These are phyloP conservation scores for Zygoascus biomembranicola DNA, from an alignment of 805 yeast genomes.

Conservation along the genomic window DNA sequence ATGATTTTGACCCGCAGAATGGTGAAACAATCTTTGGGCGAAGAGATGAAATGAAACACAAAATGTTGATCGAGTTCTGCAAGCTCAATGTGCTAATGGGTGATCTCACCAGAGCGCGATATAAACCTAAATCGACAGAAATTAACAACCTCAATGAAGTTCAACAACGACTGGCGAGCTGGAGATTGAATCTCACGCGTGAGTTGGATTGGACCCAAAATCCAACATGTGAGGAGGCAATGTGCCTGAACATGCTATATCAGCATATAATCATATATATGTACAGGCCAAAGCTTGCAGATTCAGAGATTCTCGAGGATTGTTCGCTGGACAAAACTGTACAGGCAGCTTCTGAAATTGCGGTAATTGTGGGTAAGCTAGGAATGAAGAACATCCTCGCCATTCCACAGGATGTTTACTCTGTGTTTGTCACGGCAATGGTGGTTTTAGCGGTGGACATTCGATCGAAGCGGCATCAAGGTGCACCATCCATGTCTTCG, in stretches of 20 bases:
- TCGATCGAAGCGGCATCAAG: not conserved
- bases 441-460: conserved; percentile 4
- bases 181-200: conserved; percentile 6
- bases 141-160: not conserved
- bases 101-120: conserved; percentile 4
- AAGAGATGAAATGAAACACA: not conserved
- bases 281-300: conserved; percentile 6
- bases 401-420: conserved; percentile 8
- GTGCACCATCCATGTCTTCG: not conserved
- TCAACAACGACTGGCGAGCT: not conserved
- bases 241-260: conserved; percentile 6
- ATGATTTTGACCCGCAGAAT: conserved; percentile 3
- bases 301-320: conserved; percentile 2
- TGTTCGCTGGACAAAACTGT: conserved; percentile 8
- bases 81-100: conserved; percentile 5
- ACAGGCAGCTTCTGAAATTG: conserved; percentile 7
- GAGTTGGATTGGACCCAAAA: conserved; percentile 7
- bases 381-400: conserved; percentile 1
- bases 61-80: conserved; percentile 6
- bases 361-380: conserved; percentile 1
- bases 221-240: not conserved
- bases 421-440: conserved; percentile 8
- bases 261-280: conserved; percentile 10
- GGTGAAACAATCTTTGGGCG: conserved; percentile 3
- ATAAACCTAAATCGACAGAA: conserved; percentile 3